Base-by-base conservation (phyloP, 345 rosid species). In the Angophora floribunda region DNA sequence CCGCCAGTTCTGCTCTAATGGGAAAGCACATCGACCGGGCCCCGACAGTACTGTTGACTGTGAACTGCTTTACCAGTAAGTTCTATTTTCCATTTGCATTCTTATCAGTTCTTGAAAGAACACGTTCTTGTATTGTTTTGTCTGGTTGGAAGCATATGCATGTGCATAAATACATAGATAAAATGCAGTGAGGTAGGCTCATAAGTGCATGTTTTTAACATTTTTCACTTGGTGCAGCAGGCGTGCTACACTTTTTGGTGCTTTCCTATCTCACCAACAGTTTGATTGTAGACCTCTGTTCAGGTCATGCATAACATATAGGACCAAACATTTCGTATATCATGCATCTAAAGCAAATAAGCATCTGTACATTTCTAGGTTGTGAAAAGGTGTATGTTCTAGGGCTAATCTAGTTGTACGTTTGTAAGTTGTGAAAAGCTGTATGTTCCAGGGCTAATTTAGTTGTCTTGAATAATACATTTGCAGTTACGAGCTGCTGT, bases 31-130 rank as follows among this genome's bases (percentile, higher is more conserved):
- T 87, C 94, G 96, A 88, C 96, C 98, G 88, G 99, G 99, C 57
- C 99, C 99, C 82, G 99, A 98, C 87, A 97, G 95, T 93, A 96
- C 97, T 85, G 97, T 98, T 88, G 99, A 97, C 90, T 95, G 98
- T 52, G 99, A 98, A 92, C 94, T 96, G 90, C 98, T 98, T 85
- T 91, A 93, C 95, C 95, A 97, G 99, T 98, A 94, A 94, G 98
- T 92, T 91, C n/a, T 85, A 87, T 86, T 85, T 70, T 88, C 87
- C 88, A 87, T 22, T 22, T 55, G 28, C 45, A 9, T 63, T 85
- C 47, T 41, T n/a, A 49, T 53, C 86, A 13, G 85, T 85, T 67
- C 51, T 50, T 79, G 61, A 70, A 70, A 70, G 13, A 32, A 32
- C 80, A 16, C 24, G 51, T 85, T 88, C 82, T 32, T 45, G 59